Evolutionary conservation across 768 basidiomycete genomes (phyloP).

Genomic region (Boletus rubroflammeus): DNA sequence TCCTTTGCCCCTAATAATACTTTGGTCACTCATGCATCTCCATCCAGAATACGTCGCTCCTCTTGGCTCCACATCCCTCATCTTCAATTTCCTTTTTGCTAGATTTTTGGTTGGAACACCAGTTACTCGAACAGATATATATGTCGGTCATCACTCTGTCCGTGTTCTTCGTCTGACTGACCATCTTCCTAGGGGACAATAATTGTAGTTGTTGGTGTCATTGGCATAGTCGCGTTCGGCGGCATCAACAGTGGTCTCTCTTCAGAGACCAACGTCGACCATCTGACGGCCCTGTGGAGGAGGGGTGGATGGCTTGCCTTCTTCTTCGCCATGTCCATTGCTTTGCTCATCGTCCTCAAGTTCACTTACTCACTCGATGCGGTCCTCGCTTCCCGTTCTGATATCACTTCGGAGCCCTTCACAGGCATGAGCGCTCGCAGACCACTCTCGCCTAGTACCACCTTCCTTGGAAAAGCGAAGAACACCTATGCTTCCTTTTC

Average conservation of each 20-base stretch:
- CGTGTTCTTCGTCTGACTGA: background rate
- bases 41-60: constrained; percentile 89
- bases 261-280: constrained; percentile 65
- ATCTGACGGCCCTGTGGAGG: constrained; percentile 81
- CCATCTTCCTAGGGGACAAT: constrained; percentile 61
- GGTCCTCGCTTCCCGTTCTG: constrained; percentile 65
- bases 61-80: constrained; percentile 86
- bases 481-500: constrained; percentile 46
- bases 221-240: constrained; percentile 86
- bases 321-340: constrained; percentile 75
- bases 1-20: background rate
- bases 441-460: constrained; percentile 14
- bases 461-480: constrained; percentile 33
- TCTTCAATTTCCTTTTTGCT: constrained; percentile 97
- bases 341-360: constrained; percentile 62
- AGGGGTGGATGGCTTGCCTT: constrained; percentile 87
- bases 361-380: constrained; percentile 71
- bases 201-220: constrained; percentile 76
- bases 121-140: constrained; percentile 79
- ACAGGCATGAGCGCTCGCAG: constrained; percentile 36
- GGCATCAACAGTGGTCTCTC: constrained; percentile 79
- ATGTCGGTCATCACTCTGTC: constrained; percentile 44
- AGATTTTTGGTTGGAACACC: constrained; percentile 83
- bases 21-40: constrained; percentile 11
- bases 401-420: constrained; percentile 60